Conservation (phyloP, 306 rosid species). For the Corylus americana region DNA sequence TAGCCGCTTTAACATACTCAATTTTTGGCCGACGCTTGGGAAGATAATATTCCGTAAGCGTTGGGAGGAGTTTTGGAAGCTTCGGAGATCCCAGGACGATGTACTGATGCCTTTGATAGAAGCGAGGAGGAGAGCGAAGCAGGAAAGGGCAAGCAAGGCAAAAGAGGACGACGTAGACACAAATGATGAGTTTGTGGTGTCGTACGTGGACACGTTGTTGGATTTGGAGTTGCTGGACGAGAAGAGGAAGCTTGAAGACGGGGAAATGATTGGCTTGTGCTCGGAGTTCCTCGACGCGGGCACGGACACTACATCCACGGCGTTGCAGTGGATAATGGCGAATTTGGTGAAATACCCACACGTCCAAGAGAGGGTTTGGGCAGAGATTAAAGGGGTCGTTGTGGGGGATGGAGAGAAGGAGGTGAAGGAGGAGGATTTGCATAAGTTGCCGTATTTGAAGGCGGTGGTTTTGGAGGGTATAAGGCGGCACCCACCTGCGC, state of each 20-base stretch:
- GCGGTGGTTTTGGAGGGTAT: conserved; percentile 47
- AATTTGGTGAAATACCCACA: conserved; percentile 40
- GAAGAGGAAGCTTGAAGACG: conserved; percentile 27
- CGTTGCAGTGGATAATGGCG: conserved; percentile 53
- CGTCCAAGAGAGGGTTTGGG: conserved; percentile 32
- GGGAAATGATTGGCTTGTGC: conserved; percentile 40
- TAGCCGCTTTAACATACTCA: conserved; percentile 27
- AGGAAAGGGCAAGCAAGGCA: conserved; percentile 14
- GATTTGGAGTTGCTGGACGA: conserved; percentile 32
- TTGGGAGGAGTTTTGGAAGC: conserved; percentile 34
- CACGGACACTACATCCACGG: conserved; percentile 45
- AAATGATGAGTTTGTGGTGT: conserved; percentile 22
- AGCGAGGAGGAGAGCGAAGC: conserved; percentile 37
- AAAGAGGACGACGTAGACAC: neutral
- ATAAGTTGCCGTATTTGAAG: conserved; percentile 37
- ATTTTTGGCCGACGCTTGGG: conserved; percentile 35
- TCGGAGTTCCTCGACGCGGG: conserved; percentile 45
- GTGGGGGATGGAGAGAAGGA: conserved; percentile 26
- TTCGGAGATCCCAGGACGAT: conserved; percentile 23
- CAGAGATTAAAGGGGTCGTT: conserved; percentile 37
- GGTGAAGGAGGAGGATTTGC: conserved; percentile 40
- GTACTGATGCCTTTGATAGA: conserved; percentile 34
- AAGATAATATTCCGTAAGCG: conserved; percentile 34
- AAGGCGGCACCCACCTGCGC: conserved; percentile 46
- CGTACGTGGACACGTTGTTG: conserved; percentile 45